A percentile compares a stretch with the other conserved stretches of the same genome.
Conservation (phyloP, 306 rosid genomes). For the Vicia sativa region DNA sequence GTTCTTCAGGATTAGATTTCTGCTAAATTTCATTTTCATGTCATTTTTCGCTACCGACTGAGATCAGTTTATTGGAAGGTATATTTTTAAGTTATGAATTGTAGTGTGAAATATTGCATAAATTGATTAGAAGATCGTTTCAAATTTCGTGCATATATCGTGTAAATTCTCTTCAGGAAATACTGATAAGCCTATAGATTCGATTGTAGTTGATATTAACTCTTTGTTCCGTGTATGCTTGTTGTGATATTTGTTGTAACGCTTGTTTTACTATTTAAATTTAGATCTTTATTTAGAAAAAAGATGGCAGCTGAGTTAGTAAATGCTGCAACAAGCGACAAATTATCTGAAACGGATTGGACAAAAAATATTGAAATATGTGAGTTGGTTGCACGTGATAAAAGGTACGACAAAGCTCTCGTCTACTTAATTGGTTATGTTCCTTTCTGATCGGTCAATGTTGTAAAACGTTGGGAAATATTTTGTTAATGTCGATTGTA, state of each 20-base stretch:
- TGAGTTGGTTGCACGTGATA: constrained; percentile 83
- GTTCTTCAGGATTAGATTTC: constrained; percentile 33
- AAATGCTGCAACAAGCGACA: constrained; percentile 82
- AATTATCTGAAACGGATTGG: constrained; percentile 84
- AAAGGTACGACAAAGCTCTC: constrained; percentile 54
- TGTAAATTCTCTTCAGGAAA: background rate
- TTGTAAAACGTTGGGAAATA: constrained; percentile 26
- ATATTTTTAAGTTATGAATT: constrained; percentile 3
- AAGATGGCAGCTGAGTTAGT: constrained; percentile 93
- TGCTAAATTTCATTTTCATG: constrained; percentile 13
- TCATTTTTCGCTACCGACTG: constrained; percentile 23
- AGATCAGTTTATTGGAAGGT: constrained; percentile 38
- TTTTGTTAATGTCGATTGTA: constrained; percentile 19
- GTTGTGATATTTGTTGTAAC: constrained; percentile 13
- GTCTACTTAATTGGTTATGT: background rate
- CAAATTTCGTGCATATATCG: no score
- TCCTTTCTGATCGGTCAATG: constrained; percentile 34
- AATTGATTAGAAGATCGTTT: constrained; percentile 18
- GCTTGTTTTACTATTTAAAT: constrained; percentile 22
- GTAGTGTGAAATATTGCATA: background rate
- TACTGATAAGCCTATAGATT: constrained; percentile 22
- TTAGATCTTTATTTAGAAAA: constrained; percentile 34
- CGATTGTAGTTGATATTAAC: constrained; percentile 20
- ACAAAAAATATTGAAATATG: constrained; percentile 81
- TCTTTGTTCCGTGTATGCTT: constrained; percentile 15